Evolutionary conservation across 768 basidiomycete genomes (phyloP), one percentile per base, ranked within the genome.

Genomic region (Collybia sp.): DNA sequence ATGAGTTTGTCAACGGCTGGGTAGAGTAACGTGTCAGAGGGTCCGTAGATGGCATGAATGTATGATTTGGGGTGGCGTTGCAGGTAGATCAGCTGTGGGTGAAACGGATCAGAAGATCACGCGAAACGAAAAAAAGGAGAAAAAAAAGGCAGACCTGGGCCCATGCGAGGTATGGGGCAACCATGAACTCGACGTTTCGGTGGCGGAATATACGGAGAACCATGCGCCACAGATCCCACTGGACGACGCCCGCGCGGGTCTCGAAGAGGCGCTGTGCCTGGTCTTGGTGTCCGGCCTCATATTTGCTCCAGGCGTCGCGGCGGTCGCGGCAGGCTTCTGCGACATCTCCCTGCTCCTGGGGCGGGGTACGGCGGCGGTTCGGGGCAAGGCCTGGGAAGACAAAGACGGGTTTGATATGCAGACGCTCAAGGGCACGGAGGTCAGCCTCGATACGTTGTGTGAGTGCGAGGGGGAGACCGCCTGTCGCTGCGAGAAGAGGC

Each of bases 371-470:
- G 46, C 86, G 80, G 51, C 83, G 84, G 55, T 82, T 82, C 1
- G 90, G 88, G 1, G 82, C 71, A 30, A 99, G 73, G 3, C 96
- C 96, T 12, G 90, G 83, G 66, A 98, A 98, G 42, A 99, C 91
- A 58, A 99, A 95, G n/a, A 99, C 92, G 16, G 96, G 96, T 62
- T 95, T 96, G 75, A 99, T 97, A 54, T 79, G 84, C 30, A 89
- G 73, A 67, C 85, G 86, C 75, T 96, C 93, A 60, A 98, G 84
- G 12, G 79, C 72, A 40, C 94, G 87, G 39, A 98, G 75, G 73
- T 99, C 94, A 33, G 82, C 75, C 68, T 97, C 94, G 63, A 99
- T 91, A 52, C 90, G 85, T 55, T 79, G 75, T 17, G 84, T 85
- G 45, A 99, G 77, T 40, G 91, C 86, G 47, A 97, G 77, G 1